Percentiles rank a stretch among this genome's conserved stretches.
Conservation (phyloP, 73 alveolate species). For the Symbiodinium natans region DNA sequence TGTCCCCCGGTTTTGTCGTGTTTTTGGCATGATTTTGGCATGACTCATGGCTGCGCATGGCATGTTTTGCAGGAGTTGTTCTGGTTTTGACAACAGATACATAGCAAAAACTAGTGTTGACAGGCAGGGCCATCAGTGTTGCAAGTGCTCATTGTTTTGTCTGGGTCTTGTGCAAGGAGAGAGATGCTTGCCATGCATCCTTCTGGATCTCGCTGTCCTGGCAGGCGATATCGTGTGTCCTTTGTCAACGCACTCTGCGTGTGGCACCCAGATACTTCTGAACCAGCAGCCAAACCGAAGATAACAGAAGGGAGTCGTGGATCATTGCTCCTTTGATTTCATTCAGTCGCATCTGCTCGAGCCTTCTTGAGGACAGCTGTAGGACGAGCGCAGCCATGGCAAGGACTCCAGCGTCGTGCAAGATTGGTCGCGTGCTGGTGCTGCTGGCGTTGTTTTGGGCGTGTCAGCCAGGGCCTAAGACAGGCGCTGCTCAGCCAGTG, state of each 20-base stretch:
- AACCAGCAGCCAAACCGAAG: slow-evolving; percentile 16
- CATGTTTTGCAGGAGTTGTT: no score
- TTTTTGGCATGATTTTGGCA: no score
- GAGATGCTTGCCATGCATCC: background rate
- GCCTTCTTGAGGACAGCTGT: slow-evolving; percentile 14
- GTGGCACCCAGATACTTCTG: slow-evolving; percentile 16
- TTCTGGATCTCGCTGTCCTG: slow-evolving; percentile 17
- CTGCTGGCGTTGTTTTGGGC: slow-evolving; percentile 19
- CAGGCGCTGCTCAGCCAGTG: slow-evolving; percentile 5
- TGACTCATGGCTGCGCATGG: no score
- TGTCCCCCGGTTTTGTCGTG: no score
- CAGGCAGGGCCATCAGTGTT: no score
- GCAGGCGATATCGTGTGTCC: slow-evolving; percentile 9
- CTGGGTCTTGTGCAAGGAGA: no score
- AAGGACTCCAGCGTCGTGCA: slow-evolving; percentile 21
- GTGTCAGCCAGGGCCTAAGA: slow-evolving; percentile 15
- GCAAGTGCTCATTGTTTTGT: no score
- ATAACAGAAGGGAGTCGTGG: slow-evolving; percentile 14
- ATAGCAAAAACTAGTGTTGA: no score
- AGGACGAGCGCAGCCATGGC: slow-evolving; percentile 24
- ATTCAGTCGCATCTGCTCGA: slow-evolving; percentile 7
- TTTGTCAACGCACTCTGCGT: slow-evolving; percentile 17
- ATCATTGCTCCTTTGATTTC: background rate
- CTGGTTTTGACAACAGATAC: no score
- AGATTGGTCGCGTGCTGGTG: slow-evolving; percentile 22